Conservation (phyloP, 2,329 filamentous ascomycete species). For the Calcarisporium arbuscula region DNA sequence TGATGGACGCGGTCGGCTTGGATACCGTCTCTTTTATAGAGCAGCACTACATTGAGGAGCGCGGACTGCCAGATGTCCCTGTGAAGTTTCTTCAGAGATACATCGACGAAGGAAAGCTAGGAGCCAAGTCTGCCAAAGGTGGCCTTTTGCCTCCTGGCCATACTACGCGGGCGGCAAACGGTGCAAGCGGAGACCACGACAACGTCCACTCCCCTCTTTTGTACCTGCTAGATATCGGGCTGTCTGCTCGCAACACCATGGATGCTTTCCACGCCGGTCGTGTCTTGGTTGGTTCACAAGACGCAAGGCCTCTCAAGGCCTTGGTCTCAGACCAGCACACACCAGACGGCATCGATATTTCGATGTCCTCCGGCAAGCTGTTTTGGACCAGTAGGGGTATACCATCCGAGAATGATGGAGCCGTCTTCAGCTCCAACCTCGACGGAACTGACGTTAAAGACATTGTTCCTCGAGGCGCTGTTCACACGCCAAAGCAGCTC, state of each 20-base stretch:
- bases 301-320: conserved; percentile 5
- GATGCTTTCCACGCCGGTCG: conserved; percentile 9
- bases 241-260: conserved; percentile 7
- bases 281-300: conserved; percentile 12
- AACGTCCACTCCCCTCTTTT: conserved; percentile 11
- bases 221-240: conserved; percentile 22
- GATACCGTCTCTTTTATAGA: conserved; percentile 50
- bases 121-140: conserved; percentile 34
- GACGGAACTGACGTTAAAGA: conserved; percentile 39
- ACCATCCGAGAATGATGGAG: conserved; percentile 32
- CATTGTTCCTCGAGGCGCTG: conserved; percentile 34
- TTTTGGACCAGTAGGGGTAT: conserved; percentile 47
- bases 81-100: conserved; percentile 40
- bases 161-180: neutral
- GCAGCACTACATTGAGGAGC: conserved; percentile 44
- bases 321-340: conserved; percentile 20
- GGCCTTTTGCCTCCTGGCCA: conserved; percentile 28
- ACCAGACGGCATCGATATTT: conserved; percentile 40
- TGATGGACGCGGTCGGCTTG: conserved; percentile 45
- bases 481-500: conserved; percentile 46
- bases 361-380: conserved; percentile 24
- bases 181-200: neutral
- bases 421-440: conserved; percentile 36
- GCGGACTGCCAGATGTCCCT: conserved; percentile 30
- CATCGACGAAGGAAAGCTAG: conserved; percentile 39